A percentile compares a stretch with the other conserved stretches of the same genome.
Evolutionary conservation across 2,329 filamentous ascomycete genomes (phyloP).

Genomic region (Aspergillus awamori): DNA sequence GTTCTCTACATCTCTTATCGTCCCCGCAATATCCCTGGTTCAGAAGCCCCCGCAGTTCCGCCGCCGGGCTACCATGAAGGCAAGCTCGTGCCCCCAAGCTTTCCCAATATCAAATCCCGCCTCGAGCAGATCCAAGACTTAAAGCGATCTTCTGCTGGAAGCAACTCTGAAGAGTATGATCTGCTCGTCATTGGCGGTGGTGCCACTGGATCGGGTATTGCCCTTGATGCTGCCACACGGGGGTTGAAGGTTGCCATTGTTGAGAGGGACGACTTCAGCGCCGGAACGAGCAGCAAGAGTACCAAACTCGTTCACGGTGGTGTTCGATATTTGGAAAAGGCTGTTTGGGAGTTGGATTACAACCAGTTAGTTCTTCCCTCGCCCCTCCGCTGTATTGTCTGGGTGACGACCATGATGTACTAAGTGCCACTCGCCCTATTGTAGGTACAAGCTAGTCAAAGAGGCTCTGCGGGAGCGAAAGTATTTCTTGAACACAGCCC

Average conservation of each 20-base stretch:
- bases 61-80: conserved; percentile 65
- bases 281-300: conserved; percentile 82
- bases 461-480: conserved; percentile 81
- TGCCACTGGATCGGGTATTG: conserved; percentile 78
- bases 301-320: conserved; percentile 86
- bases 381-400: too few species aligned
- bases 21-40: conserved; percentile 66
- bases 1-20: conserved; percentile 65
- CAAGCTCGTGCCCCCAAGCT: conserved; percentile 57
- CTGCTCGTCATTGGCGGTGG: conserved; percentile 78
- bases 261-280: conserved; percentile 80
- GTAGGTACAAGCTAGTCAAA: conserved; percentile 69
- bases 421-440: not conserved
- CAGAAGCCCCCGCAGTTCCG: conserved; percentile 63
- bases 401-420: not conserved
- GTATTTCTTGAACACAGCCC: conserved; percentile 80
- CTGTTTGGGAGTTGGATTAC: conserved; percentile 82
- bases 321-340: conserved; percentile 83
- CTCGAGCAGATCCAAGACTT: conserved; percentile 57
- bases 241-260: conserved; percentile 79
- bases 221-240: conserved; percentile 76
- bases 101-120: conserved; percentile 54
- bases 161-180: conserved; percentile 62
- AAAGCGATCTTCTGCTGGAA: conserved; percentile 44
- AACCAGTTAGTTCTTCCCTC: conserved; percentile 62